Conservation (phyloP, 2,329 filamentous ascomycete genomes). For the Diplocarpon mali region DNA sequence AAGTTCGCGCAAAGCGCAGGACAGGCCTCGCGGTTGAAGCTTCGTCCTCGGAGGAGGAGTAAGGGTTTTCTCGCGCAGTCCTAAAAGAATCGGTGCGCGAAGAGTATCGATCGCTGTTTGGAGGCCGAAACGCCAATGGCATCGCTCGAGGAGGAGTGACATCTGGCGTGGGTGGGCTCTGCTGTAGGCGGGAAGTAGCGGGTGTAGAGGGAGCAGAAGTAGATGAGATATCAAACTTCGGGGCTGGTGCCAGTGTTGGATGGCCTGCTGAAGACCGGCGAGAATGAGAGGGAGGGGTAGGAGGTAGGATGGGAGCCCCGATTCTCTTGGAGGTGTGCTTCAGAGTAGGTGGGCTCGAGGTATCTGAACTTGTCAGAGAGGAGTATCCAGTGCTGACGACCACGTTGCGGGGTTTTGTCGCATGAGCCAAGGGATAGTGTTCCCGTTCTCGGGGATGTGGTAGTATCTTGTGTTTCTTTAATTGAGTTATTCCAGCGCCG, state of each 20-base stretch:
- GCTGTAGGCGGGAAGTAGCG: conserved; percentile 48
- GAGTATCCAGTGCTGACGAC: conserved; percentile 20
- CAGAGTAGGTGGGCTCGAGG: conserved; percentile 24
- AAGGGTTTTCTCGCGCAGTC: conserved; percentile 56
- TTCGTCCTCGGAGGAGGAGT: conserved; percentile 50
- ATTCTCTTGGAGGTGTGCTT: conserved; percentile 26
- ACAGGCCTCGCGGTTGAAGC: conserved; percentile 31
- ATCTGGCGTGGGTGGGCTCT: conserved; percentile 64
- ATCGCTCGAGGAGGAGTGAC: conserved; percentile 56
- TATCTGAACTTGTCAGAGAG: conserved; percentile 21
- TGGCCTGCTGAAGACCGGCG: conserved; percentile 41
- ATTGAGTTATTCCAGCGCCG: conserved; percentile 18
- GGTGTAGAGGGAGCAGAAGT: conserved; percentile 28
- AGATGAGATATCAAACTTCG: conserved; percentile 14
- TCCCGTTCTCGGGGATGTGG: conserved; percentile 25
- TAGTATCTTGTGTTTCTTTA: conserved; percentile 26
- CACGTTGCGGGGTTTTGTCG: conserved; percentile 17
- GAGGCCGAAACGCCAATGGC: conserved; percentile 36
- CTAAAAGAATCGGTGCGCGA: conserved; percentile 53
- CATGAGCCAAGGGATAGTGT: conserved; percentile 11
- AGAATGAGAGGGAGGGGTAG: conserved; percentile 52
- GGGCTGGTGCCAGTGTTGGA: conserved; percentile 11
- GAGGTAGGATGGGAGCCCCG: conserved; percentile 38
- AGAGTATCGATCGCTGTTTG: conserved; percentile 35
- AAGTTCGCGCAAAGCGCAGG: conserved; percentile 18